Evolutionary conservation across 139 green algal species (phyloP), one percentile per base, ranked within the genome.

Genomic region (Asterochloris erici): DNA sequence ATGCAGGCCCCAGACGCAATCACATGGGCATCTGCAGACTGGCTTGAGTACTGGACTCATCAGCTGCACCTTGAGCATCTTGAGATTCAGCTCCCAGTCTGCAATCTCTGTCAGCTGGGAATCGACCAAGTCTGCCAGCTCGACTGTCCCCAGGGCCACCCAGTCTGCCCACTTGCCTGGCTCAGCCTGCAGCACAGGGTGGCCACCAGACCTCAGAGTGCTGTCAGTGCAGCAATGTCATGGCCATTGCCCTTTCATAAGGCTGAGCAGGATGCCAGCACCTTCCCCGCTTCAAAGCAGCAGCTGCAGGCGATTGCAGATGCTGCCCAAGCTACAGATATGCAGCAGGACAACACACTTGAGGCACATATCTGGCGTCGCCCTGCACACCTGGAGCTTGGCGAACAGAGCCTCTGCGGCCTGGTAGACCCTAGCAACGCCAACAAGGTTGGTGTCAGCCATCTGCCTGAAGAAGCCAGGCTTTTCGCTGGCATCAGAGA

Each of bases 401-500:
- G 27, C 68, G 71, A 90, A 87, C 0, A 88, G 63, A 10, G 84
- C 78, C 76, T 96, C 93, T 11, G 89, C 87, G 10, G 87, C 86
- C 0, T 90, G 86, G 78, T 96, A 95, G 63, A 95, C 90, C 77
- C 84, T 86, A 1, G 91, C 89, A 63, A 94, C 89, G 71, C 85
- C 87, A 17, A 78, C 76, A 0, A 85, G 84, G 74, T 91, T 87
- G 16, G 85, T 79, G 74, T 93, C 88, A 73, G 91, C 86, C 60
- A 97, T 94, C 66, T 84, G 79, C 54, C 84, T 84, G 79, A 97
- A 97, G 89, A 97, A 95, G n/a, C 91, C 91, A 9, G 89, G 86
- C 17, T 85, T 81, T 79, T 94, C 88, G 28, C 83, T 93, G n/a
- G 91, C 79, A 38, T 93, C 90, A 60, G 79, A 90, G 26, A 97